Percentiles rank a stretch among this genome's conserved stretches.
phyloP scores from a whole-genome alignment of 495 filamentous ascomycete species.

The Terfezia claveryi region DNA sequence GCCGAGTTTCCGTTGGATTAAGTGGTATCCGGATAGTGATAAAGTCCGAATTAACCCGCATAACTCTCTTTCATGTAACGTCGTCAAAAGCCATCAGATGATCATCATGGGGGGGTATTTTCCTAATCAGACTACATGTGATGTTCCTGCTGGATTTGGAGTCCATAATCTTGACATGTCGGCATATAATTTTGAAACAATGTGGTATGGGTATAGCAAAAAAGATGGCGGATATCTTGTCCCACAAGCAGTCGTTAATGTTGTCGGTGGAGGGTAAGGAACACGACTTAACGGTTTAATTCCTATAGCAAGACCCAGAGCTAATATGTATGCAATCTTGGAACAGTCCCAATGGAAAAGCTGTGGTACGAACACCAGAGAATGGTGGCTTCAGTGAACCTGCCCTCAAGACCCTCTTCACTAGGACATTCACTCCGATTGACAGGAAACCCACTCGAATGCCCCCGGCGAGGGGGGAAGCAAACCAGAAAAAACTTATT shows the following conservation, averaged over 20 bases:
- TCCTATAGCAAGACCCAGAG: too few species aligned
- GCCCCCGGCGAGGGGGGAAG: too few species aligned
- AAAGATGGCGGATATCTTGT: constrained; percentile 24
- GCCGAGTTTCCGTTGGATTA: constrained; percentile 36
- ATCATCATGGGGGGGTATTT: constrained; percentile 28
- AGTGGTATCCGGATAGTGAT: constrained; percentile 21
- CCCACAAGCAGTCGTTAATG: constrained; percentile 22
- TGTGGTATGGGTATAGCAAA: constrained; percentile 24
- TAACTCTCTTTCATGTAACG: constrained; percentile 29
- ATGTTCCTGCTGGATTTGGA: constrained; percentile 20
- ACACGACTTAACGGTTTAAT: too few species aligned
- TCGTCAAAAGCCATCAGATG: constrained; percentile 27
- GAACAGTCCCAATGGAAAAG: too few species aligned
- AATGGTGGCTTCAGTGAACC: too few species aligned
- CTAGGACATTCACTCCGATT: too few species aligned
- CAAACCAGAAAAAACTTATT: too few species aligned
- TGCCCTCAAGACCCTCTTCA: too few species aligned
- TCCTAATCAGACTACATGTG: constrained; percentile 15
- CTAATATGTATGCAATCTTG: too few species aligned
- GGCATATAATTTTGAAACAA: constrained; percentile 17
- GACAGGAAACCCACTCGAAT: too few species aligned
- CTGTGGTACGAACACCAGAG: too few species aligned
- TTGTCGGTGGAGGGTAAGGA: constrained; percentile 26
- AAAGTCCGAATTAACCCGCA: constrained; percentile 18
- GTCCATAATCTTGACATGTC: constrained; percentile 27